A percentile compares a stretch with the other conserved stretches of the same genome.
Evolutionary conservation across 2,329 filamentous ascomycete genomes (phyloP).

Genomic region (Penicillium sp.): DNA sequence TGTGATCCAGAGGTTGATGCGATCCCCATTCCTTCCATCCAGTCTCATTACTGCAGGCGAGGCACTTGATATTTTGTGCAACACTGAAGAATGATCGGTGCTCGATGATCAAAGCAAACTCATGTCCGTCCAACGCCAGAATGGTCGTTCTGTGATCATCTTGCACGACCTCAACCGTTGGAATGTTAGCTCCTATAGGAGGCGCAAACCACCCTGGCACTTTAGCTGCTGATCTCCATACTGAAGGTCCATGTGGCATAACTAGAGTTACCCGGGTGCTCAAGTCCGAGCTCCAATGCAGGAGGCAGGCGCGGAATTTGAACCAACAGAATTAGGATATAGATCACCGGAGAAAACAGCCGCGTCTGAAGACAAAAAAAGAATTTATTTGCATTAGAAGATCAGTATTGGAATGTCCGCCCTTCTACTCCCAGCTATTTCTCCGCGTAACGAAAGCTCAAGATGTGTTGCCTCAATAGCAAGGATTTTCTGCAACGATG

Average conservation of each 20-base stretch:
- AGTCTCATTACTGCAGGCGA: slow-evolving; percentile 16
- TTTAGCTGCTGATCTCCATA: neutral
- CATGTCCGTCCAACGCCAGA: neutral
- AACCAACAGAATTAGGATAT: neutral
- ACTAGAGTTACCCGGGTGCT: neutral
- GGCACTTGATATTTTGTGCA: slow-evolving; percentile 15
- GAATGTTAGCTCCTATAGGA: neutral
- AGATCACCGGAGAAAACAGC: neutral
- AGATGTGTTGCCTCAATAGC: slow-evolving; percentile 2
- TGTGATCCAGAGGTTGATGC: slow-evolving; percentile 22
- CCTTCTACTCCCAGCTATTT: slow-evolving; percentile 8
- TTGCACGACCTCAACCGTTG: neutral
- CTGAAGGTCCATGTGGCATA: neutral
- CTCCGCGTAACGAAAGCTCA: slow-evolving; percentile 8
- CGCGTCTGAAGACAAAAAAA: neutral
- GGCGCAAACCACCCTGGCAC: neutral
- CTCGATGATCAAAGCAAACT: neutral
- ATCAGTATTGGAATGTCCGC: slow-evolving; percentile 4
- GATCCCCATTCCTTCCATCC: slow-evolving; percentile 21
- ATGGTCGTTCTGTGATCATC: neutral
- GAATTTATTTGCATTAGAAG: slow-evolving; percentile 6
- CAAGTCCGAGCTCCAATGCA: neutral
- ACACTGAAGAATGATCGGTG: neutral
- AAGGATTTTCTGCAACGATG: neutral
- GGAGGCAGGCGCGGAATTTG: neutral